phyloP scores from a whole-genome alignment of 768 basidiomycete genomes.

The Lyophyllum atratum region DNA sequence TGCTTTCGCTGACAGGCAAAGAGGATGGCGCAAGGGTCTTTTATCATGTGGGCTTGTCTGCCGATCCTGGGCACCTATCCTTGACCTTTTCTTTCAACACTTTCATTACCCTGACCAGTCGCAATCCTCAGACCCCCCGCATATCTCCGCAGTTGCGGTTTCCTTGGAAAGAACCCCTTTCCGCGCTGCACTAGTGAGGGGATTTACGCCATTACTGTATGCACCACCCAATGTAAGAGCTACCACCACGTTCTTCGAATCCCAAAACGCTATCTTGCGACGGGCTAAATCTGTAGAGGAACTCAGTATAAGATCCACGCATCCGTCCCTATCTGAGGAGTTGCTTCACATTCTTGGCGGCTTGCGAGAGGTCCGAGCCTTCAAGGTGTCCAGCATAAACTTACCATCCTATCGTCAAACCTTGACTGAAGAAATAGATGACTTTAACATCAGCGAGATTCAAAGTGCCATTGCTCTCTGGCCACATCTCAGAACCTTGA shows the following conservation, averaged over 20 bases:
- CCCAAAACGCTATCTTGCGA: conserved; percentile 1
- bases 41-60: neutral
- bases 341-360: neutral
- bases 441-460: neutral
- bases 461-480: neutral
- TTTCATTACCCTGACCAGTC: neutral
- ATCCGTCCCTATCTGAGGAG: neutral
- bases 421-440: no score
- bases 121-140: neutral
- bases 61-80: neutral
- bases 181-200: neutral
- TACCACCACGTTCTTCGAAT: neutral
- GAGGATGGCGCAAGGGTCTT: neutral
- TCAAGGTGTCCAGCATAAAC: neutral
- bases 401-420: no score
- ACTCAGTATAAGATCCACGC: neutral
- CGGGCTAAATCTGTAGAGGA: neutral
- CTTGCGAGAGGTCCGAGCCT: neutral
- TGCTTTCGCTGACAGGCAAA: neutral
- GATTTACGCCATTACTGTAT: neutral
- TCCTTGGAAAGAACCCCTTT: neutral
- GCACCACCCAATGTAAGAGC: neutral
- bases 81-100: neutral
- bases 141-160: neutral
- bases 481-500: neutral